These are phyloP conservation scores for Peterozyma toletana DNA, from an alignment of 805 yeast genomes.

Conservation along the genomic window DNA sequence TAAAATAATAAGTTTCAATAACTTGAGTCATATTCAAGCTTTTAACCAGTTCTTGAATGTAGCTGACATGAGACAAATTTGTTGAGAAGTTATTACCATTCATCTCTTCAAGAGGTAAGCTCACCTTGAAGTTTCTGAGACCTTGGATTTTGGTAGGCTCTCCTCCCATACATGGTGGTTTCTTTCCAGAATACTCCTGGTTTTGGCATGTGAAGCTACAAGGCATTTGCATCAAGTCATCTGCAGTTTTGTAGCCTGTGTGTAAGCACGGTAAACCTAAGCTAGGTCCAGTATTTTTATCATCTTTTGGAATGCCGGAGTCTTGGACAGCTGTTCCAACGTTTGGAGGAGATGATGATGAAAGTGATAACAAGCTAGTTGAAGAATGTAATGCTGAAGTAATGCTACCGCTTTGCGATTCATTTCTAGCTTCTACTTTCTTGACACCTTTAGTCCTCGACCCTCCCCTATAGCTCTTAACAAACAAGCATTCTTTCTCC, in stretches of 20 bases:
- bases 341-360: too few relatives aligned
- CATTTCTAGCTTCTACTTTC: conserved; percentile 8
- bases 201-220: conserved; percentile 16
- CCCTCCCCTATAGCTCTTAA: conserved; percentile 47
- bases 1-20: conserved; percentile 24
- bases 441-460: conserved; percentile 42
- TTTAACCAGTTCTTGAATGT: conserved; percentile 16
- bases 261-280: too few relatives aligned
- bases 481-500: conserved; percentile 34
- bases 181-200: conserved; percentile 16
- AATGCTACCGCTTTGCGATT: too few relatives aligned
- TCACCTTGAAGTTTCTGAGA: neutral
- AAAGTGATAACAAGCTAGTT: too few relatives aligned
- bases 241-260: too few relatives aligned
- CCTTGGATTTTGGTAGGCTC: neutral
- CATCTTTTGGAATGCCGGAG: too few relatives aligned
- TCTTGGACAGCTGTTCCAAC: too few relatives aligned
- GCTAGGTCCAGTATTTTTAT: too few relatives aligned
- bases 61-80: conserved; percentile 1
- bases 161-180: conserved; percentile 21
- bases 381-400: too few relatives aligned
- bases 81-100: conserved; percentile 11
- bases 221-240: conserved; percentile 9
- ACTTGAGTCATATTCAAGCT: conserved; percentile 19
- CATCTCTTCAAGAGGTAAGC: neutral